Evolutionary conservation across 1,284 basidiomycete species (phyloP).

Genomic region (Volvariella surrecta): DNA sequence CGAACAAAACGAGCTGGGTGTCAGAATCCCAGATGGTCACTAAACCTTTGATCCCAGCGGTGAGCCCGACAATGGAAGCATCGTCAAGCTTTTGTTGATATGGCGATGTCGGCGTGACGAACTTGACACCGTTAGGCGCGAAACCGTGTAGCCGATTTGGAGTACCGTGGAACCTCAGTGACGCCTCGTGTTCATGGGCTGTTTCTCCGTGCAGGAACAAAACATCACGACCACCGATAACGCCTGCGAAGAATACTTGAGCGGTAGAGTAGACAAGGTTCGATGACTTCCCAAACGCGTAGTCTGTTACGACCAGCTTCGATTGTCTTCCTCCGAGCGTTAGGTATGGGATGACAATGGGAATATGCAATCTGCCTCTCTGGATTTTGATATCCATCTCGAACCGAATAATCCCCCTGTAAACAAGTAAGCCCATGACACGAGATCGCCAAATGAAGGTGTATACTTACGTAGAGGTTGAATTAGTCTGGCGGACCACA

Average conservation of each 20-base stretch:
- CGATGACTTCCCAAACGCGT: constrained; percentile 48
- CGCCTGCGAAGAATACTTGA: constrained; percentile 55
- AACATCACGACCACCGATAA: constrained; percentile 58
- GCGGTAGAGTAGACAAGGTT: constrained; percentile 58
- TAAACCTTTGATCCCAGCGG: constrained; percentile 46
- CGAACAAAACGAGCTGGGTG: constrained; percentile 56
- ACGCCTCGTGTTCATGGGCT: constrained; percentile 50
- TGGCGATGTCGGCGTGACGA: no score
- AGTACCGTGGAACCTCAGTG: constrained; percentile 37
- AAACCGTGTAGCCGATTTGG: constrained; percentile 28
- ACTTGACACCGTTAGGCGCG: constrained; percentile 9
- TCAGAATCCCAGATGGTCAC: constrained; percentile 58
- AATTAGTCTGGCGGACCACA: constrained; percentile 57
- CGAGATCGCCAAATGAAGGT: neutral
- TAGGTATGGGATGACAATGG: constrained; percentile 40
- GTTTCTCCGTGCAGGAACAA: constrained; percentile 60
- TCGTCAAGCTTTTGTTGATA: neutral
- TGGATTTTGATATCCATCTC: constrained; percentile 47
- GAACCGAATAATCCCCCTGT: constrained; percentile 42
- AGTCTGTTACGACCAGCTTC: constrained; percentile 62
- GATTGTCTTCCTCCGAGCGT: constrained; percentile 61
- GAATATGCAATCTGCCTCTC: constrained; percentile 42
- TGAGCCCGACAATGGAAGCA: constrained; percentile 32
- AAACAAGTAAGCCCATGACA: neutral
- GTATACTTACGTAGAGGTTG: constrained; percentile 51